Conservation (phyloP, 352 stramenopile species). For the Phytopythium litorale region DNA sequence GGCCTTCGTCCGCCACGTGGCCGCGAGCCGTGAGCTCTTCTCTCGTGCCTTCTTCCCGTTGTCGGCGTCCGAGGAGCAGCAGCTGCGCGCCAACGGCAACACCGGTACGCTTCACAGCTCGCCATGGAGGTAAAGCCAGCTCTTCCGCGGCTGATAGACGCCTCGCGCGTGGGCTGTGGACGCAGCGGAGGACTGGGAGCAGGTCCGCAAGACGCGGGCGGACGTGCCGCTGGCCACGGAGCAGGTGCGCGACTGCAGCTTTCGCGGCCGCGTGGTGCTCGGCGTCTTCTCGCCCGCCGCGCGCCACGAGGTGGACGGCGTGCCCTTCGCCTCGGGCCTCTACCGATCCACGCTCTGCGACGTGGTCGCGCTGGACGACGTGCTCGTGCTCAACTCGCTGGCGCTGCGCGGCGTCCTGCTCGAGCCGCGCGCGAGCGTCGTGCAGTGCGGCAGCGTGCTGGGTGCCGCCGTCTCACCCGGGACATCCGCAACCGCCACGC, state of each 20-base stretch:
- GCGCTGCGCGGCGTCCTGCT: slow-evolving; percentile 50
- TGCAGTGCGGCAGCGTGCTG: slow-evolving; percentile 62
- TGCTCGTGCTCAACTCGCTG: slow-evolving; percentile 68
- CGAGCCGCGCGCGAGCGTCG: slow-evolving; percentile 38
- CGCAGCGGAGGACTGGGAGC: slow-evolving; percentile 59
- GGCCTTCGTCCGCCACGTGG: slow-evolving; percentile 28
- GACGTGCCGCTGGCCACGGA: slow-evolving; percentile 19
- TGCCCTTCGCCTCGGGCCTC: slow-evolving; percentile 52
- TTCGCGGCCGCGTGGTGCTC: slow-evolving; percentile 63
- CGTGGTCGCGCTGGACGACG: slow-evolving; percentile 61
- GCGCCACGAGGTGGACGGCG: slow-evolving; percentile 41
- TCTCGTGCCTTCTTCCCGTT: slow-evolving; percentile 31
- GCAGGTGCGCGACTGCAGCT: slow-evolving; percentile 60
- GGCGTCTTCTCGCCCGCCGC: slow-evolving; percentile 35
- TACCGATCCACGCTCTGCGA: slow-evolving; percentile 69
- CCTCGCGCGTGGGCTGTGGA: not conserved
- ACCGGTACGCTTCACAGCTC: slow-evolving; percentile 26
- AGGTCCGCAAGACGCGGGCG: slow-evolving; percentile 39
- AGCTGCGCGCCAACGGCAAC: slow-evolving; percentile 61
- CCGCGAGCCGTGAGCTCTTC: slow-evolving; percentile 11
- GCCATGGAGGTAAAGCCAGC: not conserved
- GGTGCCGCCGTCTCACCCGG: not conserved
- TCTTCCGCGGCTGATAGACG: slow-evolving; percentile 4
- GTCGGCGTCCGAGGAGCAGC: slow-evolving; percentile 37
- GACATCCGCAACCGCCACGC: not conserved